Conservation (phyloP, 2,329 filamentous ascomycete genomes). For the Microdochium paspali region DNA sequence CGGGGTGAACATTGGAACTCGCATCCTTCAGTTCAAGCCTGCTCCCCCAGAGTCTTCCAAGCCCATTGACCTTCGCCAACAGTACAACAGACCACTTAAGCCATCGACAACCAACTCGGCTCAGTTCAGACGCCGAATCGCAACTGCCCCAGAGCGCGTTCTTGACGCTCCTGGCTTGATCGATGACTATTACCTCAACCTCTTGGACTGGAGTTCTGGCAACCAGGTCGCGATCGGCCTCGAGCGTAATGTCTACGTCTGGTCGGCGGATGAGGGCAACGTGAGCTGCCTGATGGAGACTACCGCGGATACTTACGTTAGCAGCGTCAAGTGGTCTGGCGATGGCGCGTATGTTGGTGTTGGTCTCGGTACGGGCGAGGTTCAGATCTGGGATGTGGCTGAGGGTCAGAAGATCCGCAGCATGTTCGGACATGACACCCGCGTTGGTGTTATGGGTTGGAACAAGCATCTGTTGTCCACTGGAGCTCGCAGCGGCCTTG, state of each 20-base stretch:
- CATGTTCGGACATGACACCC: constrained; percentile 96
- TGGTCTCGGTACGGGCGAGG: constrained; percentile 87
- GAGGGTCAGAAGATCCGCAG: constrained; percentile 92
- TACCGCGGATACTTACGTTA: constrained; percentile 84
- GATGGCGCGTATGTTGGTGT: constrained; percentile 96
- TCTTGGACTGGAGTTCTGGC: constrained; percentile 94
- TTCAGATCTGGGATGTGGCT: constrained; percentile 98
- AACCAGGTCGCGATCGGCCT: constrained; percentile 98
- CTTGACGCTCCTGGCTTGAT: constrained; percentile 92
- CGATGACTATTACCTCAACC: constrained; percentile 98
- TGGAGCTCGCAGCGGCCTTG: constrained; percentile 84
- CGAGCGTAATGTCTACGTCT: constrained; percentile 95
- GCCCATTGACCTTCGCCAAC: constrained; percentile 91
- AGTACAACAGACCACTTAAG: constrained; percentile 96
- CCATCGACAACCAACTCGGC: constrained; percentile 62
- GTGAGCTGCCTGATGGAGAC: constrained; percentile 87
- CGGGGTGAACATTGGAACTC: constrained; percentile 85
- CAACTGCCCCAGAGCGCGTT: constrained; percentile 90
- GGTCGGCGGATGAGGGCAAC: constrained; percentile 89
- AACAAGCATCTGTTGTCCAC: constrained; percentile 97
- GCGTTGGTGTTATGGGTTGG: constrained; percentile 98
- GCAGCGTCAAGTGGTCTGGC: constrained; percentile 97
- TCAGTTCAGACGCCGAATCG: constrained; percentile 83
- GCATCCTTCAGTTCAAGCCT: constrained; percentile 97
- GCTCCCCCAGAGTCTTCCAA: constrained; percentile 96